phyloP scores from a whole-genome alignment of 371 early-diverging fungal species.

The Mucor piriformis region DNA sequence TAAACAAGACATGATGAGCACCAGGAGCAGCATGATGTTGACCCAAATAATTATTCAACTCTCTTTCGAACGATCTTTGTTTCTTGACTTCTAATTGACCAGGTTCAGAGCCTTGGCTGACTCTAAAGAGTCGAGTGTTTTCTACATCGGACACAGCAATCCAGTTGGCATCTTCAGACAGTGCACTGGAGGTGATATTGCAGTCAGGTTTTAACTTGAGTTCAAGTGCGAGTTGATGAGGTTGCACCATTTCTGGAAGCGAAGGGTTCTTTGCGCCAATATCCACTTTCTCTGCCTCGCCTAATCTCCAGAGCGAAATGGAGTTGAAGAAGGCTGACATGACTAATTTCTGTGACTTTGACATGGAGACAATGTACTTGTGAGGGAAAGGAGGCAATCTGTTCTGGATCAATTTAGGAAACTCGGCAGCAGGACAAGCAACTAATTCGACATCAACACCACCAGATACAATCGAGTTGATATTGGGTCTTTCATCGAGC shows the following conservation, averaged over 20 bases:
- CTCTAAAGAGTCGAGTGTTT: slow-evolving; percentile 69
- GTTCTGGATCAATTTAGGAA: slow-evolving; percentile 69
- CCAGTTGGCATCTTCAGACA: slow-evolving; percentile 86
- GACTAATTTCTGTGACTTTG: slow-evolving; percentile 62
- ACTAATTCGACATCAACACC: slow-evolving; percentile 82
- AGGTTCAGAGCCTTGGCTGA: slow-evolving; percentile 52
- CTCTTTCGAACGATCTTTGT: slow-evolving; percentile 48
- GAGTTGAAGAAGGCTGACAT: slow-evolving; percentile 62
- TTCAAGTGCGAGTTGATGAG: slow-evolving; percentile 65
- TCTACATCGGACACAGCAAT: slow-evolving; percentile 84
- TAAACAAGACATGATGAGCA: slow-evolving; percentile 67
- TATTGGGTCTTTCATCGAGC: slow-evolving; percentile 60
- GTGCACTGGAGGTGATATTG: slow-evolving; percentile 71
- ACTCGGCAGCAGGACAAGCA: slow-evolving; percentile 64
- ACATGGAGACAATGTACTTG: slow-evolving; percentile 69
- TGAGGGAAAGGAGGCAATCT: slow-evolving; percentile 82
- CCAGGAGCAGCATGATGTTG: slow-evolving; percentile 41
- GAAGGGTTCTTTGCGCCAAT: slow-evolving; percentile 23
- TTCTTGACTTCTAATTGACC: slow-evolving; percentile 59
- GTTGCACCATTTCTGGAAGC: slow-evolving; percentile 57
- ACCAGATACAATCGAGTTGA: slow-evolving; percentile 80
- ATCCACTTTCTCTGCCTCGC: slow-evolving; percentile 45
- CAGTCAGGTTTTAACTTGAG: slow-evolving; percentile 64
- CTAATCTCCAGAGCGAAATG: slow-evolving; percentile 82
- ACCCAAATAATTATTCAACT: slow-evolving; percentile 37